Evolutionary conservation across 2,329 filamentous ascomycete species (phyloP), one percentile per base, ranked within the genome.

Genomic region (Aspergillus quadricinctus): DNA sequence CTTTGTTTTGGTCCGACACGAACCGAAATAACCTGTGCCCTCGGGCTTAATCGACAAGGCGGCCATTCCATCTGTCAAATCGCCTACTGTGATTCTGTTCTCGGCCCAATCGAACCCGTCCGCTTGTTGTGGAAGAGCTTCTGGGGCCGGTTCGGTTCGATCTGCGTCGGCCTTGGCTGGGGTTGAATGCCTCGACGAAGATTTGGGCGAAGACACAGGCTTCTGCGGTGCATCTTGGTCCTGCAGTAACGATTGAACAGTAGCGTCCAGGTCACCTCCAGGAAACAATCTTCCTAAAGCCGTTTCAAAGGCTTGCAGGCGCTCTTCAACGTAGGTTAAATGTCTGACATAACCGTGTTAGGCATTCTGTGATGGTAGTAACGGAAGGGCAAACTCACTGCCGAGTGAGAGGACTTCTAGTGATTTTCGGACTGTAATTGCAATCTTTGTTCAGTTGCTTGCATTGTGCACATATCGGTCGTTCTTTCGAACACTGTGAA

Each of bases 121-220:
- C 9, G 72, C 72, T 59, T 74, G 72, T 52, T 73, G 70, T 7
- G 72, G 72, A 29, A 74, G 59, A 48, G 72, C 68, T 81, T 84
- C 63, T 70, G 77, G 69, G 9, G 72, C 70, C 35, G 70, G 64
- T 48, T 74, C 71, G 10, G 68, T 64, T 29, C 67, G 66, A 50
- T 72, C 71, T 31, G 66, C 64, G 52, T 73, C 71, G 31, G 64
- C 60, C 50, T 69, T 74, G 10, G 66, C 66, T 27, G 69, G 71
- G 4, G 71, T 73, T 6, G 71, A 75, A 51, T 74, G 71, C 55
- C 71, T 67, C 28, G 71, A 74, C n/a, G 72, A 73, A 7, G 70
- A 65, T 49, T 73, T 67, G 46, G 72, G 72, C 40, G 72, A 73
- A 28, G 69, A 60, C 9, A 58, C 57, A 17, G 68, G 64, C 50